Evolutionary conservation across 2,329 filamentous ascomycete species (phyloP).

Genomic region (Colletotrichum orchidophilum): DNA sequence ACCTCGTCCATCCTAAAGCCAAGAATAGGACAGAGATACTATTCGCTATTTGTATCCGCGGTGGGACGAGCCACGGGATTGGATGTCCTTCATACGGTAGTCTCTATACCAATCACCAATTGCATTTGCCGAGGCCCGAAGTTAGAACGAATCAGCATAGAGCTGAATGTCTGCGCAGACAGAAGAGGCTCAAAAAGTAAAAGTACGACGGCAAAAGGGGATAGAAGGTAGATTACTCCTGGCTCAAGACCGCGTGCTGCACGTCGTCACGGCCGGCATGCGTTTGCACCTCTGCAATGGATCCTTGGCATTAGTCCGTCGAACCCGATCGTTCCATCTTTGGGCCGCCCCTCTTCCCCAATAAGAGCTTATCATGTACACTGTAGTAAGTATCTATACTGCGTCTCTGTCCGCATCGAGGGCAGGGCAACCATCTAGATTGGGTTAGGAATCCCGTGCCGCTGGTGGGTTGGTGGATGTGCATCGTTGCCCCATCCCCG

Average conservation of each 20-base stretch:
- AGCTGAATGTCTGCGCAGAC: background rate
- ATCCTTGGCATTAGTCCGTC: background rate
- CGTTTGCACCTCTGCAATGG: background rate
- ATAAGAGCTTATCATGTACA: background rate
- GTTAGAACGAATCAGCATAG: background rate
- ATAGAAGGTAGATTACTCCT: background rate
- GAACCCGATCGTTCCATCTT: background rate
- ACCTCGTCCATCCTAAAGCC: background rate
- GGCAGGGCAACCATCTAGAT: background rate
- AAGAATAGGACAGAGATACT: background rate
- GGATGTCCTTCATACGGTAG: background rate
- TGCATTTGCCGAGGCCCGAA: background rate
- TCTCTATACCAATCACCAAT: background rate
- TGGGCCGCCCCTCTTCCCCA: background rate
- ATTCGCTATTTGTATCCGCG: no score
- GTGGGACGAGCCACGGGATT: background rate
- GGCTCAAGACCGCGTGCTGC: background rate
- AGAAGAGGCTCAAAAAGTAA: background rate
- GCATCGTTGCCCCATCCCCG: background rate
- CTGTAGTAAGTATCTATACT: background rate
- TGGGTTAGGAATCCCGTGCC: background rate
- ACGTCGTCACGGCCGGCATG: background rate
- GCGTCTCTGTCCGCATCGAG: background rate
- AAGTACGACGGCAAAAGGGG: background rate
- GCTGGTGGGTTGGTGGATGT: background rate